Evolutionary conservation across 305 asterid species (phyloP).

Genomic region (Fraxinus xanthoxyloides): DNA sequence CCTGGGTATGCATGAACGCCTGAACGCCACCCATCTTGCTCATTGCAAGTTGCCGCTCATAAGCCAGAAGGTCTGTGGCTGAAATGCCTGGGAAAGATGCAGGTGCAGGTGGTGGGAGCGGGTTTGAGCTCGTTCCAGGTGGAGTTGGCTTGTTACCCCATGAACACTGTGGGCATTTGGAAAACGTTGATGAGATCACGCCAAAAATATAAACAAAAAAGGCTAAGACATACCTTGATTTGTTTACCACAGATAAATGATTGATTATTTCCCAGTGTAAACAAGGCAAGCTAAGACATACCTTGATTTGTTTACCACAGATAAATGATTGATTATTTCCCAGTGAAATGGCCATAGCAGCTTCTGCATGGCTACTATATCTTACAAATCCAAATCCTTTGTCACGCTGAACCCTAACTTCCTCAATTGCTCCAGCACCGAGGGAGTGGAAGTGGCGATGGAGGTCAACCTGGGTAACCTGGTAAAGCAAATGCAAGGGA

Average conservation of each 20-base stretch:
- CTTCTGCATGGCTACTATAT: slow-evolving; percentile 82
- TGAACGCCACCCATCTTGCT: slow-evolving; percentile 49
- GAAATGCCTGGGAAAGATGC: slow-evolving; percentile 29
- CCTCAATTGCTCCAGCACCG: slow-evolving; percentile 90
- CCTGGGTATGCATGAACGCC: slow-evolving; percentile 43
- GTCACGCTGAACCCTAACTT: slow-evolving; percentile 85
- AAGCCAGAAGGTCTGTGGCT: slow-evolving; percentile 37
- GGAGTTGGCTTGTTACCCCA: slow-evolving; percentile 64
- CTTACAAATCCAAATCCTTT: slow-evolving; percentile 93
- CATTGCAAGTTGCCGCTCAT: slow-evolving; percentile 45
- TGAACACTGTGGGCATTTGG: slow-evolving; percentile 34
- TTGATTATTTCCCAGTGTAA: slow-evolving; percentile 72
- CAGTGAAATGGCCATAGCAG: slow-evolving; percentile 76
- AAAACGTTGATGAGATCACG: neutral
- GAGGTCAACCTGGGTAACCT: slow-evolving; percentile 81
- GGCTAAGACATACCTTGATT: slow-evolving; percentile 60
- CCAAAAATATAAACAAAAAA: neutral
- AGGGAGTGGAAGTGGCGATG: slow-evolving; percentile 80
- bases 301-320: slow-evolving; percentile 78
- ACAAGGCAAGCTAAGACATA: slow-evolving; percentile 26
- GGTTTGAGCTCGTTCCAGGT: slow-evolving; percentile 46
- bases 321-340: slow-evolving; percentile 72
- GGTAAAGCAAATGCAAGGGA: slow-evolving; percentile 23
- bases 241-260: slow-evolving; percentile 62
- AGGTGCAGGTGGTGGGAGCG: slow-evolving; percentile 47